Percentiles rank a stretch among this genome's conserved stretches.
These are phyloP conservation scores for Fragaria iinumae DNA, from an alignment of 306 rosid species.

Conservation along the genomic window DNA sequence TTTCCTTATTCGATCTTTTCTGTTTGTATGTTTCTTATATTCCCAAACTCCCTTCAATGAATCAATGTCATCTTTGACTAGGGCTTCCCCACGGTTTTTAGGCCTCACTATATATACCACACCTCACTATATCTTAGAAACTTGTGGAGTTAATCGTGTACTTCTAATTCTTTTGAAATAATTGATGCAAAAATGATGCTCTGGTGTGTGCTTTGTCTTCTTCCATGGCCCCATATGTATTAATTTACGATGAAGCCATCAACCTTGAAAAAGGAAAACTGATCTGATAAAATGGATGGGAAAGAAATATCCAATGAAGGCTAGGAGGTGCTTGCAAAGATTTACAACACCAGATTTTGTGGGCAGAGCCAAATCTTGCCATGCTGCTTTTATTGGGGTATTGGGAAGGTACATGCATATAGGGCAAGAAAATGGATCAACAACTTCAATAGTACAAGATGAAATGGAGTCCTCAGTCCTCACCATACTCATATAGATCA, in stretches of 20 bases:
- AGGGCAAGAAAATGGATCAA: slow-evolving; percentile 33
- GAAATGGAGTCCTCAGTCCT: slow-evolving; percentile 73
- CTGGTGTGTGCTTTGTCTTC: neutral
- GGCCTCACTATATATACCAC: neutral
- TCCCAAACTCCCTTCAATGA: slow-evolving; percentile 42
- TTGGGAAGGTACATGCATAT: slow-evolving; percentile 45
- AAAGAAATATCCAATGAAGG: neutral
- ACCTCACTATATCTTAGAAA: neutral
- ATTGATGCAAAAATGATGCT: neutral
- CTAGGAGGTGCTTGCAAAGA: slow-evolving; percentile 7
- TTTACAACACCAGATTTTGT: neutral
- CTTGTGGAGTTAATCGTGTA: neutral
- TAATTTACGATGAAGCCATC: neutral
- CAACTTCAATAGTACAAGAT: slow-evolving; percentile 39
- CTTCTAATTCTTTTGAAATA: neutral
- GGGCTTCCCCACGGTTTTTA: slow-evolving; percentile 14
- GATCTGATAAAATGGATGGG: neutral
- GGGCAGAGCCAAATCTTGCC: slow-evolving; percentile 12
- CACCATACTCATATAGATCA: slow-evolving; percentile 46
- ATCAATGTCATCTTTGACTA: slow-evolving; percentile 24
- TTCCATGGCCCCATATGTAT: neutral
- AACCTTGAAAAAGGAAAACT: neutral
- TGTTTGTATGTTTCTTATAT: slow-evolving; percentile 43
- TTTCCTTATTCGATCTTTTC: slow-evolving; percentile 45
- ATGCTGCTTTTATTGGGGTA: slow-evolving; percentile 16